phyloP scores from a whole-genome alignment of 129 eudicot species.

The Tagetes patula region DNA sequence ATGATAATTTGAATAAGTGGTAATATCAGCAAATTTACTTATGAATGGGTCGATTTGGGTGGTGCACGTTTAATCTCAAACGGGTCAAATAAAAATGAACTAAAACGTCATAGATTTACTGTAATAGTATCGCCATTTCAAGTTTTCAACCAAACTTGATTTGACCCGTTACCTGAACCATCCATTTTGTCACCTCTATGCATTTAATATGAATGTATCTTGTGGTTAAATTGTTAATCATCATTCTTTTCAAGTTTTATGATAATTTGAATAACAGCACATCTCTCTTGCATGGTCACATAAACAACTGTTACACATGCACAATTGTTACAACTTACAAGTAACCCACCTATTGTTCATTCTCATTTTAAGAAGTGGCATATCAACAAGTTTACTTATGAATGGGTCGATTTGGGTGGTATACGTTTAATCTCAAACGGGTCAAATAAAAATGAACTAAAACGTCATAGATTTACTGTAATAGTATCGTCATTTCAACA shows the following conservation, averaged over 20 bases:
- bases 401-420: background rate
- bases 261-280: background rate
- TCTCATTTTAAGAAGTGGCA: slow-evolving; percentile 8
- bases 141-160: background rate
- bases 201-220: slow-evolving; percentile 4
- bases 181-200: slow-evolving; percentile 13
- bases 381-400: background rate
- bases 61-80: background rate
- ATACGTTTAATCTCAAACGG: background rate
- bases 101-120: too few species aligned
- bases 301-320: background rate
- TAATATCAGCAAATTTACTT: background rate
- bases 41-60: background rate
- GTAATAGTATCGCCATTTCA: background rate
- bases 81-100: too few species aligned
- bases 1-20: slow-evolving; percentile 9
- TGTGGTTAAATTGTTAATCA: background rate
- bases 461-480: too few species aligned
- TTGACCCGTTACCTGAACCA: background rate
- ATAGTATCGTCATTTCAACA: background rate
- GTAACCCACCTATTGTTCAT: slow-evolving; percentile 16
- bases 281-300: background rate
- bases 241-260: slow-evolving; percentile 43
- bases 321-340: background rate
- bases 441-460: too few species aligned